Percentiles rank a stretch among this genome's conserved stretches.
These are phyloP conservation scores for Tubosaeta brunneosetosa DNA, from an alignment of 768 basidiomycete genomes.

Conservation along the genomic window DNA sequence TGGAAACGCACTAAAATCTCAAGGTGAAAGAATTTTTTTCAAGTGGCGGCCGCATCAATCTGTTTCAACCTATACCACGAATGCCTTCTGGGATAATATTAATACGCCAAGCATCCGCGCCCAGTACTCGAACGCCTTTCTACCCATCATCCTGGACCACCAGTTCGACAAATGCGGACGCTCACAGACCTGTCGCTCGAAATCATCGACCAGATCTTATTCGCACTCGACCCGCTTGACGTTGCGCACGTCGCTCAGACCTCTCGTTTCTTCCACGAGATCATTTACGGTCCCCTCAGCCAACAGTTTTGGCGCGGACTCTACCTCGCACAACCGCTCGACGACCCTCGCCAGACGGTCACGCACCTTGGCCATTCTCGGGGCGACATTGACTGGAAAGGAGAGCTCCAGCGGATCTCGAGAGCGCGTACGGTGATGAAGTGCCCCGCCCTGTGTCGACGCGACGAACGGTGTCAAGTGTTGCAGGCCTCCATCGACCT, in stretches of 20 bases:
- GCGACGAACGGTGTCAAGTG: constrained; percentile 40
- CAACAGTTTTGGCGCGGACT: constrained; percentile 54
- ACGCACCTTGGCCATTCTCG: constrained; percentile 27
- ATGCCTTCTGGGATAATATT: constrained; percentile 7
- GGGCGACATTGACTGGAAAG: constrained; percentile 45
- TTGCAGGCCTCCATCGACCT: constrained; percentile 51
- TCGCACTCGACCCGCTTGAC: constrained; percentile 56
- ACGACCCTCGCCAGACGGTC: constrained; percentile 54
- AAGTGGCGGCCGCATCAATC: constrained; percentile 5
- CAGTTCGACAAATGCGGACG: not conserved
- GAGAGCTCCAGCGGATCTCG: constrained; percentile 49
- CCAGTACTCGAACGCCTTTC: not conserved
- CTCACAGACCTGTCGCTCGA: constrained; percentile 51
- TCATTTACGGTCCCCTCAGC: constrained; percentile 46
- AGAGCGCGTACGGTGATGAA: constrained; percentile 48
- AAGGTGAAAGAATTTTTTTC: constrained; percentile 28
- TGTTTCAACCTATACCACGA: constrained; percentile 8
- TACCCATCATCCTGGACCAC: not conserved
- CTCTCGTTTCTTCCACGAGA: constrained; percentile 36
- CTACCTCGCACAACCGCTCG: constrained; percentile 59
- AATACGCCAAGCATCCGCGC: not conserved
- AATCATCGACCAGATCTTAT: constrained; percentile 53
- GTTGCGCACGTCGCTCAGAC: constrained; percentile 51
- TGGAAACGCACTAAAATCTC: not conserved
- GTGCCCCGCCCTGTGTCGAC: constrained; percentile 31